Base-by-base conservation (phyloP, 352 stramenopile species). In the Pythium brachiatum region DNA sequence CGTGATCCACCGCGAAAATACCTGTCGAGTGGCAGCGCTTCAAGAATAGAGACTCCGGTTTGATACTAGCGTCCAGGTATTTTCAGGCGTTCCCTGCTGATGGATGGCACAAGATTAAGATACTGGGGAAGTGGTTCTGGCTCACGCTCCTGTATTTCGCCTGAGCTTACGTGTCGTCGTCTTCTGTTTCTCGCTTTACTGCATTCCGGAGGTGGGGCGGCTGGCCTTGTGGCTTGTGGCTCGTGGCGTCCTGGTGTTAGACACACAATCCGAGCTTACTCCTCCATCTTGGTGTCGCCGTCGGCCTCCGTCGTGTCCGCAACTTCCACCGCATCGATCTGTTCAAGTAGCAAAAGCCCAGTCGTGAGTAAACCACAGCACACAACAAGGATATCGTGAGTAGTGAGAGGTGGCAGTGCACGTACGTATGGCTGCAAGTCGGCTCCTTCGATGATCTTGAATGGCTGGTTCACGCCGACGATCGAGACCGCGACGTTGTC, bases 391-490 rank as follows among this genome's bases (percentile, higher is more conserved):
- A 25, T 50, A 12, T 11, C 16, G 15, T 25, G 20, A 15, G 9
- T 3, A 39, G 21, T 20, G 16, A 13, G 8, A 21, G 34, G 16
- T 12, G 3, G 9, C 23, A 20, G 52, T 26, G 56, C n/a, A 81
- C 83, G 55, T 76, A 99, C 88, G 76, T 98, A 99, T 69, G 86
- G 86, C 76, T 98, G 92, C 57, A 99, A 72, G 20, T 94, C 91
- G 52, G 79, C 79, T 66, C 91, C 96, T 62, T 99, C 95, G 52
- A 99, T 95, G 60, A 99, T 83, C 65, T 79, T 92, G 71, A 98
- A 98, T 51, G 88, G 83, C 63, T 98, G 76, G 70, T 97, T 87
- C 58, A 95, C 87, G 43, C 95, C 96, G n/a, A 99, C 92, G 68
- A 99, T 78, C 1, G 88, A 90, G 68, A 99, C 86, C 52, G 86